phyloP scores from a whole-genome alignment of 192 early-diverging fungal genomes.

The Coemansia sp. region DNA sequence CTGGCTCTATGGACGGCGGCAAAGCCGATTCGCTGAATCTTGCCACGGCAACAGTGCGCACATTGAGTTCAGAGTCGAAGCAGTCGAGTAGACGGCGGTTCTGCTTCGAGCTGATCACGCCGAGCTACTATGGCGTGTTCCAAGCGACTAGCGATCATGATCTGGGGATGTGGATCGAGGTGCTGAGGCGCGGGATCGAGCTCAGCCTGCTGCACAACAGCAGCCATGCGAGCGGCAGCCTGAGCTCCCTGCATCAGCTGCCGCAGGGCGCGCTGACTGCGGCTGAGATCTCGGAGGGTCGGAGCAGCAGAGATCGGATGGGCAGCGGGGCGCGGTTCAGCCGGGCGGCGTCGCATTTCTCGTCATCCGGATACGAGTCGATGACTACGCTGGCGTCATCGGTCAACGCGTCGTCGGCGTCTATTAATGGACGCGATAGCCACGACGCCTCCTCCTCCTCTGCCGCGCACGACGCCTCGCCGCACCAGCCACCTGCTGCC shows the following conservation, averaged over 20 bases:
- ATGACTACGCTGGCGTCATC: conserved; percentile 17
- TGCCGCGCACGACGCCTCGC: conserved; percentile 2
- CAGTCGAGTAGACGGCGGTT: conserved; percentile 60
- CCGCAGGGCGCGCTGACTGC: background rate
- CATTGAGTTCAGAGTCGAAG: conserved; percentile 33
- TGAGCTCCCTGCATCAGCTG: conserved; percentile 1
- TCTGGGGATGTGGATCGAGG: conserved; percentile 71
- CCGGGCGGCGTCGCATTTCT: conserved; percentile 24
- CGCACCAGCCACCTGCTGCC: background rate
- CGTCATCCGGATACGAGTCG: conserved; percentile 22
- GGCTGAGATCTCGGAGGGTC: conserved; percentile 1
- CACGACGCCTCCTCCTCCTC: background rate
- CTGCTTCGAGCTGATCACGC: conserved; percentile 83
- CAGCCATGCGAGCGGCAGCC: background rate
- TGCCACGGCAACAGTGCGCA: conserved; percentile 44
- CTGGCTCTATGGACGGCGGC: background rate
- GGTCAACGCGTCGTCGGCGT: conserved; percentile 18
- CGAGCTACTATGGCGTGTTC: conserved; percentile 68
- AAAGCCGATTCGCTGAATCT: conserved; percentile 27
- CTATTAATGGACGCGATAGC: conserved; percentile 7
- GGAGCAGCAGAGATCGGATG: background rate
- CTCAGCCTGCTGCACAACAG: conserved; percentile 28
- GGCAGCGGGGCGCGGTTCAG: conserved; percentile 13
- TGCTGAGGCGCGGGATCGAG: conserved; percentile 54
- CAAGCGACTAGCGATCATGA: conserved; percentile 75